Evolutionary conservation across 441 rosid genomes (phyloP).

Genomic region (Euphorbia schlechtendalii): DNA sequence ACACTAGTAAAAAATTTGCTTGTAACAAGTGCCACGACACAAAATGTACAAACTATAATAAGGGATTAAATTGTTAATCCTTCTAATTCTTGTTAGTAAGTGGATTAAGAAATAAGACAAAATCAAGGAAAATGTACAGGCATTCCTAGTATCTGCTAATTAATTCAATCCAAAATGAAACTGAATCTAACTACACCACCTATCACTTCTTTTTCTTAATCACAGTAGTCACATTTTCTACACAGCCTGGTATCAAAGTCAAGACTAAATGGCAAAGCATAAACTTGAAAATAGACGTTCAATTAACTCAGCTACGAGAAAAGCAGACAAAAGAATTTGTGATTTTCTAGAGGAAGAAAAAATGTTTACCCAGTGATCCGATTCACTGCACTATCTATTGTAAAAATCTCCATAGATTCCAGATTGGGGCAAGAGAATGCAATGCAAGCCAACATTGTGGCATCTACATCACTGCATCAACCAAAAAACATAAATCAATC

Average conservation of each 20-base stretch:
- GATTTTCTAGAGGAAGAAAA: not conserved
- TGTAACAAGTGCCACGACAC: not conserved
- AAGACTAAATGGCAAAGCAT: no score
- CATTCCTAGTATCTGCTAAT: not conserved
- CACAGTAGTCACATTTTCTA: no score
- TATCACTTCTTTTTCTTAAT: no score
- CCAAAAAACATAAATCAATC: not conserved
- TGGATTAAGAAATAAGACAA: not conserved
- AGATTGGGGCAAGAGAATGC: conserved; percentile 85
- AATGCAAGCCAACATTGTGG: conserved; percentile 85
- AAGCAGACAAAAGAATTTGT: not conserved
- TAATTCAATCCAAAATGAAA: not conserved
- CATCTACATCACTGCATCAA: conserved; percentile 76
- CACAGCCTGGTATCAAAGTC: not conserved
- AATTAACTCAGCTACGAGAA: not conserved
- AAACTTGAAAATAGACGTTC: not conserved
- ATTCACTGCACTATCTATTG: conserved; percentile 45
- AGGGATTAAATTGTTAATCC: not conserved
- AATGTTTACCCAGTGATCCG: conserved; percentile 81
- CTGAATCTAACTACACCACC: no score
- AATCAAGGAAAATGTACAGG: not conserved
- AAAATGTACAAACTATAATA: not conserved
- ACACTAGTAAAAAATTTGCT: no score
- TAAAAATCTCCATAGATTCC: conserved; percentile 70
- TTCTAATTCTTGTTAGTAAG: no score